Conservation (phyloP, 108 stramenopile genomes). For the Cylindrotheca closterium region DNA sequence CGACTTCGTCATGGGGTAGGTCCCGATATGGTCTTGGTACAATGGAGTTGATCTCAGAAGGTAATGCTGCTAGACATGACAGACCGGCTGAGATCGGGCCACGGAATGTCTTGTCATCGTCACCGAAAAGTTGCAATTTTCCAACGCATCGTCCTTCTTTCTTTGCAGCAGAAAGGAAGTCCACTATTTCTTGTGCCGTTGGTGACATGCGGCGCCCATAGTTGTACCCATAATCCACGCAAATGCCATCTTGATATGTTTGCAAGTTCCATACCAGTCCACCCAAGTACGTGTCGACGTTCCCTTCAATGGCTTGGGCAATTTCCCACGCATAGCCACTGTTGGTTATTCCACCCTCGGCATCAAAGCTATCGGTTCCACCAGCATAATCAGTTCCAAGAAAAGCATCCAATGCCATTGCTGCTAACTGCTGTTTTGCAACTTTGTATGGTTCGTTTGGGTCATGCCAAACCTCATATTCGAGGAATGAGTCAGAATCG, state of each 20-base stretch:
- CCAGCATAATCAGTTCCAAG: slow-evolving; percentile 16
- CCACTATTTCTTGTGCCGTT: slow-evolving; percentile 40
- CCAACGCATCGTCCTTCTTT: slow-evolving; percentile 28
- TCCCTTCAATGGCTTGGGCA: slow-evolving; percentile 26
- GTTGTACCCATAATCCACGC: slow-evolving; percentile 71
- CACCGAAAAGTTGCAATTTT: slow-evolving; percentile 11
- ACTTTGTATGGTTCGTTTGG: slow-evolving; percentile 13
- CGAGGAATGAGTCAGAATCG: slow-evolving; percentile 19
- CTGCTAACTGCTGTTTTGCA: slow-evolving; percentile 53
- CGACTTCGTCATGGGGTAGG: slow-evolving; percentile 51
- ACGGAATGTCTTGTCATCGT: slow-evolving; percentile 13
- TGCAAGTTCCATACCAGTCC: slow-evolving; percentile 88
- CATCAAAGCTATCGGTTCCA: slow-evolving; percentile 14
- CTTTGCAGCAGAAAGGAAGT: slow-evolving; percentile 33
- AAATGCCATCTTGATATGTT: slow-evolving; percentile 74
- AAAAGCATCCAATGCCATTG: slow-evolving; percentile 63
- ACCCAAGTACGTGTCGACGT: slow-evolving; percentile 64
- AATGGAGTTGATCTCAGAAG: slow-evolving; percentile 58
- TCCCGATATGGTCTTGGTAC: slow-evolving; percentile 68
- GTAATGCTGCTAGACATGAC: slow-evolving; percentile 76
- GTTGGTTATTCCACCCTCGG: not conserved
- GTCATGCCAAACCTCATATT: slow-evolving; percentile 13
- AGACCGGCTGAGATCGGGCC: slow-evolving; percentile 63
- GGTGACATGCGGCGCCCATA: slow-evolving; percentile 70
- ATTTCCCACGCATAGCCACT: slow-evolving; percentile 40